These are phyloP conservation scores for Brassica rapa DNA, from an alignment of 345 rosid species.

Conservation along the genomic window DNA sequence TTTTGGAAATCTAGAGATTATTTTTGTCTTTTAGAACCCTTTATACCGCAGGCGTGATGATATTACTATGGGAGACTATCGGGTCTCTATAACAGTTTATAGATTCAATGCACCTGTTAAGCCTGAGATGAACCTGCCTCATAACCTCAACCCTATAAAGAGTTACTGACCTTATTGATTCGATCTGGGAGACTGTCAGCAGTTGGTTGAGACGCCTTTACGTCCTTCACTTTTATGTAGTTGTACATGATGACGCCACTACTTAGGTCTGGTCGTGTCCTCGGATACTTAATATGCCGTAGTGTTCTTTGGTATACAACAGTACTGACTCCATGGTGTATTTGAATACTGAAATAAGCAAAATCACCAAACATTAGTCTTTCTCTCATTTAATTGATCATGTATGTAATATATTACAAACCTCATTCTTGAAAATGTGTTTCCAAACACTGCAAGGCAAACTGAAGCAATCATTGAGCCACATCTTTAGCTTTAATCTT, in stretches of 20 bases:
- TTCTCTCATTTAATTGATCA: not conserved
- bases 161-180: constrained; percentile 43
- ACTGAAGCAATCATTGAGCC: constrained; percentile 7
- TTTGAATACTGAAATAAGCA: constrained; percentile 41
- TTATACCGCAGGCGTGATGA: not conserved
- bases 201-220: constrained; percentile 62
- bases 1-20: not conserved
- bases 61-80: not conserved
- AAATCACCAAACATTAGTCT: constrained; percentile 5
- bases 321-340: constrained; percentile 40
- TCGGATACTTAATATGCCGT: no score
- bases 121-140: not conserved
- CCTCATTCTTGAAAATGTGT: constrained; percentile 5
- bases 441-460: constrained; percentile 13
- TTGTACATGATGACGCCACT: constrained; percentile 95
- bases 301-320: constrained; percentile 30
- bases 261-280: no score
- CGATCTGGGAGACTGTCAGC: constrained; percentile 78
- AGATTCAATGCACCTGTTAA: not conserved
- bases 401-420: not conserved
- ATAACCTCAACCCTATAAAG: no score
- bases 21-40: not conserved
- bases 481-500: not conserved
- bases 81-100: not conserved
- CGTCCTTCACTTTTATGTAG: constrained; percentile 81